Evolutionary conservation across 306 rosid genomes (phyloP), one percentile per base, ranked within the genome.

Genomic region (Lathyrus tuberosus): DNA sequence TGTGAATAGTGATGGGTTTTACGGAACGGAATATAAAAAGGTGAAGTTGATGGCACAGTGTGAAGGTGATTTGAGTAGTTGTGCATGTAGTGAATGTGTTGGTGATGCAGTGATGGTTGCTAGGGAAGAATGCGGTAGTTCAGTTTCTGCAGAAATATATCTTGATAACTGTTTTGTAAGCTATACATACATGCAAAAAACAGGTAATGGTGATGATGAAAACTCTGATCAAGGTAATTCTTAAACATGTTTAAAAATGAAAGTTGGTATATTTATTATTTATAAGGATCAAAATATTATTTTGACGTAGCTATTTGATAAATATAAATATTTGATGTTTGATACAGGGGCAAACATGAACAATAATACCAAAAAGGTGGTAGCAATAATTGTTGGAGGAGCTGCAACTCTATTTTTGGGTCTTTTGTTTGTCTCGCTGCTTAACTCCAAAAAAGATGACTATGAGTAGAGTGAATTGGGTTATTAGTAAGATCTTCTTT

Each of bases 11-110:
- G 66, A 72, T 22, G 90, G 90, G 67, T 87, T 62, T 59, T 86
- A 43, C 12, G 42, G 43, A 40, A 47, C 18, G 60, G 56, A 3
- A 33, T 75, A 80, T 20, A 78, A 83, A 43, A 61, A 52, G 0
- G 77, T 93, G 76, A 56, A 81, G 10, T 79, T 78, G 72, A 80
- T 78, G 86, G 98, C 86, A 2, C 94, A 85, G 67, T 93, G 98
- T 66, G 89, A 74, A 38, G 83, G 79, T 16, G 86, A 75, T 52
- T 63, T 79, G 31, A 84, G 81, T 0, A 61, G 11, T 37, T 90
- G 97, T 38, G 86, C 75, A 2, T 93, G 98, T 53, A 81, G 78
- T 1, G 76, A 67, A 70, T 93, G 98, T 35, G 83, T 93, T 1
- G 65, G 54, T 35, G 42, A 67, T 15, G 98, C 97, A 3, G 81